Conservation (phyloP, 1,284 basidiomycete genomes). For the Caloboletus firmus region DNA sequence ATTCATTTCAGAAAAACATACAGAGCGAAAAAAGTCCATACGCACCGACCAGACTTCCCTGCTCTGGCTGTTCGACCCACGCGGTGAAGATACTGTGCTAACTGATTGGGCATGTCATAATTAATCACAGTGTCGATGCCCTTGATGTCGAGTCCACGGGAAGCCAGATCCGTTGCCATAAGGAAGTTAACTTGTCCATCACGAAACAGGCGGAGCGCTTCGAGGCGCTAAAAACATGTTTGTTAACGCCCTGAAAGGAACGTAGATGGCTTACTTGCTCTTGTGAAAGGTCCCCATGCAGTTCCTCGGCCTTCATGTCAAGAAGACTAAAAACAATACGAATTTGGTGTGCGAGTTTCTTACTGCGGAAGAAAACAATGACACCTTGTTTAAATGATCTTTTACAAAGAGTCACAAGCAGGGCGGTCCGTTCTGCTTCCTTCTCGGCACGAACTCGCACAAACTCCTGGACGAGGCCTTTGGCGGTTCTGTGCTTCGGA, state of each 20-base stretch:
- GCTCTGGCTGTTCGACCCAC: conserved; percentile 97
- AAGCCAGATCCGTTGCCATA: conserved; percentile 94
- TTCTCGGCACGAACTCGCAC: conserved; percentile 81
- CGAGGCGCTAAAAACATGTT: conserved; percentile 62
- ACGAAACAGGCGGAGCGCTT: conserved; percentile 84
- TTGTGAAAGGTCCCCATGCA: conserved; percentile 95
- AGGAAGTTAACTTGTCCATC: conserved; percentile 85
- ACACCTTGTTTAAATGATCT: conserved; percentile 82
- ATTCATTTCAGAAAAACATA: conserved; percentile 12
- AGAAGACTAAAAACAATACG: conserved; percentile 90
- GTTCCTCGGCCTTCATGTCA: conserved; percentile 84
- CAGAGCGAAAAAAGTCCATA: conserved; percentile 13
- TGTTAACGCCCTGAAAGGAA: conserved; percentile 2
- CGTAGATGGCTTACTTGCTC: conserved; percentile 68
- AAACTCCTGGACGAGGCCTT: conserved; percentile 94
- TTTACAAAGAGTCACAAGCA: conserved; percentile 84
- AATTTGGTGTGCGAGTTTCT: conserved; percentile 96
- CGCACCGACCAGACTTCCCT: conserved; percentile 85
- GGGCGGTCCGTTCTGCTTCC: conserved; percentile 79
- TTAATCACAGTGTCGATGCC: conserved; percentile 98
- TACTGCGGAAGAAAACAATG: conserved; percentile 94
- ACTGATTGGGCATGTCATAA: conserved; percentile 94
- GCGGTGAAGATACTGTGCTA: conserved; percentile 94
- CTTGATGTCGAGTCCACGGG: conserved; percentile 95
- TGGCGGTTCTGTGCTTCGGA: conserved; percentile 85